Evolutionary conservation across 257 asterid genomes (phyloP).

Genomic region (Primulina tabacum): DNA sequence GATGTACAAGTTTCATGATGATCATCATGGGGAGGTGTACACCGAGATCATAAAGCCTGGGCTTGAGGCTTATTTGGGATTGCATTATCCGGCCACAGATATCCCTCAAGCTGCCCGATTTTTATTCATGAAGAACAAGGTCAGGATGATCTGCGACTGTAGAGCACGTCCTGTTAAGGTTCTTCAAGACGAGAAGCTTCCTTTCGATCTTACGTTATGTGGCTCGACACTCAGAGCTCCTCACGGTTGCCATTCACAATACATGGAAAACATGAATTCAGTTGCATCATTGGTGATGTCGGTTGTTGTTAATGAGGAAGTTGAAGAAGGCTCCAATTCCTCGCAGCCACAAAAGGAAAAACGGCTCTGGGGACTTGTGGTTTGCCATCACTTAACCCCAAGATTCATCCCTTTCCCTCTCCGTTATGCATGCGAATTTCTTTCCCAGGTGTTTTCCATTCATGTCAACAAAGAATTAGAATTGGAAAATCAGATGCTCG

Average conservation of each 20-base stretch:
- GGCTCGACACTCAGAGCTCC: slow-evolving; percentile 96
- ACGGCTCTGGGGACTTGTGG: slow-evolving; percentile 92
- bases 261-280: slow-evolving; percentile 94
- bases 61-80: slow-evolving; percentile 81
- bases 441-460: slow-evolving; percentile 83
- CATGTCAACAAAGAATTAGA: slow-evolving; percentile 91
- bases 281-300: slow-evolving; percentile 95
- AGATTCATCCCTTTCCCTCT: slow-evolving; percentile 97
- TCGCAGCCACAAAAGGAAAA: slow-evolving; percentile 56
- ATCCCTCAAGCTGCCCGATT: slow-evolving; percentile 98
- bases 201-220: slow-evolving; percentile 73
- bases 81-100: slow-evolving; percentile 96
- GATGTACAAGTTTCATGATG: slow-evolving; percentile 87
- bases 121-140: slow-evolving; percentile 91
- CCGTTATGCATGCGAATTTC: slow-evolving; percentile 96
- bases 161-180: slow-evolving; percentile 74
- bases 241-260: slow-evolving; percentile 83
- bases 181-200: slow-evolving; percentile 74
- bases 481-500: slow-evolving; percentile 70
- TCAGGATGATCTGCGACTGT: slow-evolving; percentile 91
- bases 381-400: slow-evolving; percentile 86
- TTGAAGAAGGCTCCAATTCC: slow-evolving; percentile 59
- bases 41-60: slow-evolving; percentile 84
- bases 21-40: slow-evolving; percentile 94
- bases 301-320: slow-evolving; percentile 74